A percentile compares a stretch with the other conserved stretches of the same genome.
phyloP scores from a whole-genome alignment of 2,329 filamentous ascomycete species.

The Pyricularia grisea region DNA sequence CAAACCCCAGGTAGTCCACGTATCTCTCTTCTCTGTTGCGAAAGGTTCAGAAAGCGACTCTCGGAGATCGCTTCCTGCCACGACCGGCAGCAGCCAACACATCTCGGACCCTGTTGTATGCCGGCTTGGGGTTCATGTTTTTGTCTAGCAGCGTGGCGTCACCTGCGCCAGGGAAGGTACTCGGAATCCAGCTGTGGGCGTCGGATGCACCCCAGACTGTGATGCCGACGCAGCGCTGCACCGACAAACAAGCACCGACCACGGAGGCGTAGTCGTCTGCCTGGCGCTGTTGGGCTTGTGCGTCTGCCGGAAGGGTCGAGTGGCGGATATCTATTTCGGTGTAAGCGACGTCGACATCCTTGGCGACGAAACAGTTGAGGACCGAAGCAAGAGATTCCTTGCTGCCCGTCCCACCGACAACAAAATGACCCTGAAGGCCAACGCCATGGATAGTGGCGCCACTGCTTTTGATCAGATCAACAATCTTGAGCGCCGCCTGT shows the following conservation, averaged over 20 bases:
- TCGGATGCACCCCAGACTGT: constrained; percentile 34
- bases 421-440: constrained; percentile 41
- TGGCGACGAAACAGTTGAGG: constrained; percentile 27
- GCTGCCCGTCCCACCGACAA: constrained; percentile 30
- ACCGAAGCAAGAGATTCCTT: constrained; percentile 24
- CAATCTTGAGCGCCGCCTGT: constrained; percentile 20
- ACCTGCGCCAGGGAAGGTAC: constrained; percentile 28
- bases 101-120: constrained; percentile 20
- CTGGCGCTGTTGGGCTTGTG: constrained; percentile 32
- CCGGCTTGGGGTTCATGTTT: constrained; percentile 27
- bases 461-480: constrained; percentile 18
- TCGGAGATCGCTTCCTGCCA: neutral
- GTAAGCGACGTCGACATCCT: constrained; percentile 37
- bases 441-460: constrained; percentile 40
- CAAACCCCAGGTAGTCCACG: too few species aligned
- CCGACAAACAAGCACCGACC: constrained; percentile 27
- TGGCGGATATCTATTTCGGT: constrained; percentile 44
- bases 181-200: constrained; percentile 19
- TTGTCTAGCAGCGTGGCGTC: constrained; percentile 28
- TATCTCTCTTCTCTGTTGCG: too few species aligned
- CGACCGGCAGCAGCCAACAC: neutral
- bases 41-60: neutral
- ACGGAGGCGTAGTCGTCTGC: constrained; percentile 32
- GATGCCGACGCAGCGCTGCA: constrained; percentile 29
- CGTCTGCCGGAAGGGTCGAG: constrained; percentile 31